These are phyloP conservation scores for Phytophthora cryptogea DNA, from an alignment of 352 stramenopile genomes.

Conservation along the genomic window DNA sequence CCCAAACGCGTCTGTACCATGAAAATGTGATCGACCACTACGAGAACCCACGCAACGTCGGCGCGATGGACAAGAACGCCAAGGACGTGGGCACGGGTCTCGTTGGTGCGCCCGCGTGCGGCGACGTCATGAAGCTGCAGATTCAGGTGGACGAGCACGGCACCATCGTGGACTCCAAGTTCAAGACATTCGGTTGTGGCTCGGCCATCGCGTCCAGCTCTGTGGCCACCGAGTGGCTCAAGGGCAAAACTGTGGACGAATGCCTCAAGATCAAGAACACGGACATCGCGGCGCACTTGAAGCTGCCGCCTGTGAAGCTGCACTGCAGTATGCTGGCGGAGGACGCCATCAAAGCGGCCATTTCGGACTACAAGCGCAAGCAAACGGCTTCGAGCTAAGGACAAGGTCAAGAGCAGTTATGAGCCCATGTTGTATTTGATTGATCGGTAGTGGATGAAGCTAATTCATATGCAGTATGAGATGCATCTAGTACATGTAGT, in stretches of 20 bases:
- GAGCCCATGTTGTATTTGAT: not conserved
- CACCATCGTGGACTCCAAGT: constrained; percentile 98
- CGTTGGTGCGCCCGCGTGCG: constrained; percentile 98
- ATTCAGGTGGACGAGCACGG: constrained; percentile 96
- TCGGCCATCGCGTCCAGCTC: constrained; percentile 97
- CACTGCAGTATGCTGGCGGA: constrained; percentile 99
- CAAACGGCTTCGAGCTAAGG: constrained; percentile 50
- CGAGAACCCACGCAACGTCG: constrained; percentile 99
- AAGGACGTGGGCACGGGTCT: constrained; percentile 98
- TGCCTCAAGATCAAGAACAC: constrained; percentile 96
- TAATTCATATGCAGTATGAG: constrained; percentile 25
- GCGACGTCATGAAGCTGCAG: constrained; percentile 99
- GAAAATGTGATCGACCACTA: constrained; percentile 99
- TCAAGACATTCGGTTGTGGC: constrained; percentile 99
- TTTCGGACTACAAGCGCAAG: constrained; percentile 98
- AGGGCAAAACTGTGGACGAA: constrained; percentile 97
- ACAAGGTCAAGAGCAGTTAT: no score
- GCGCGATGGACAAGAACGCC: constrained; percentile 97
- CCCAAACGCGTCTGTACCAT: constrained; percentile 92
- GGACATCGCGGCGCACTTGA: constrained; percentile 99
- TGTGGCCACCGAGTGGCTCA: constrained; percentile 99
- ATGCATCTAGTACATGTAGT: constrained; percentile 31
- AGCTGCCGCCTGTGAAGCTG: constrained; percentile 99
- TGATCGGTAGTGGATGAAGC: constrained; percentile 8
- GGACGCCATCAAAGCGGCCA: constrained; percentile 99